phyloP scores from a whole-genome alignment of 768 basidiomycete species.

The Lactifluus volemus region DNA sequence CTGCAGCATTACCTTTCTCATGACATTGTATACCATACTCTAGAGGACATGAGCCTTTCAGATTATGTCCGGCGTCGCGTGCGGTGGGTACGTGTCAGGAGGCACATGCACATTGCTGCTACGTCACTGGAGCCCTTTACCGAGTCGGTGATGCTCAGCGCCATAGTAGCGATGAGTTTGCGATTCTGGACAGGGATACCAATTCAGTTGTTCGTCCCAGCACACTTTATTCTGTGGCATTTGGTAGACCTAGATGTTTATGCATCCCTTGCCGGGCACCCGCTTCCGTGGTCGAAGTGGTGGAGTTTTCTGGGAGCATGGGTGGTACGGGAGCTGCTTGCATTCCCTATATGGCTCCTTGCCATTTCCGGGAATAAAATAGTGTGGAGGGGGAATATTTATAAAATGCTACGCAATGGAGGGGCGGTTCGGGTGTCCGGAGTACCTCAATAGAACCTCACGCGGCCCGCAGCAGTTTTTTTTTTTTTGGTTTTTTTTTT shows the following conservation, averaged over 20 bases:
- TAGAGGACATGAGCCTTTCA: constrained; percentile 77
- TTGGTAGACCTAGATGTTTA: constrained; percentile 77
- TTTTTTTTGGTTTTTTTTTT: too few relatives aligned
- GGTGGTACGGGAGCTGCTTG: constrained; percentile 68
- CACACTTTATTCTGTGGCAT: constrained; percentile 66
- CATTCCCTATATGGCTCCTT: constrained; percentile 81
- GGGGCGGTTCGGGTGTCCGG: constrained; percentile 22
- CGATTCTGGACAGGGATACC: constrained; percentile 43
- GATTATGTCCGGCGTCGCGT: constrained; percentile 87
- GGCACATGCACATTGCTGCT: constrained; percentile 83
- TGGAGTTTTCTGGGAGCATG: constrained; percentile 70
- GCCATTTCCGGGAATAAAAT: constrained; percentile 78
- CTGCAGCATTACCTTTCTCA: constrained; percentile 83
- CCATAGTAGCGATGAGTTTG: constrained; percentile 52
- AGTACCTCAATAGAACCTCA: too few relatives aligned
- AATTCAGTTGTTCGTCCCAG: constrained; percentile 41
- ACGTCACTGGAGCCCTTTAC: constrained; percentile 90
- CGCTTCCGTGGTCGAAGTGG: constrained; percentile 39
- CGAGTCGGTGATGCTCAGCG: constrained; percentile 67
- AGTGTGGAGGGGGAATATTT: constrained; percentile 77
- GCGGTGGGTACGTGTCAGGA: constrained; percentile 95
- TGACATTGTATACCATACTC: constrained; percentile 82
- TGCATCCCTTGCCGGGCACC: constrained; percentile 61
- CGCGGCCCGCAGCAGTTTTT: not conserved
- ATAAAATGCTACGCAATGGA: constrained; percentile 67